Base-by-base conservation (phyloP, 2,329 filamentous ascomycete species). In the Colletotrichum lindemuthianum region DNA sequence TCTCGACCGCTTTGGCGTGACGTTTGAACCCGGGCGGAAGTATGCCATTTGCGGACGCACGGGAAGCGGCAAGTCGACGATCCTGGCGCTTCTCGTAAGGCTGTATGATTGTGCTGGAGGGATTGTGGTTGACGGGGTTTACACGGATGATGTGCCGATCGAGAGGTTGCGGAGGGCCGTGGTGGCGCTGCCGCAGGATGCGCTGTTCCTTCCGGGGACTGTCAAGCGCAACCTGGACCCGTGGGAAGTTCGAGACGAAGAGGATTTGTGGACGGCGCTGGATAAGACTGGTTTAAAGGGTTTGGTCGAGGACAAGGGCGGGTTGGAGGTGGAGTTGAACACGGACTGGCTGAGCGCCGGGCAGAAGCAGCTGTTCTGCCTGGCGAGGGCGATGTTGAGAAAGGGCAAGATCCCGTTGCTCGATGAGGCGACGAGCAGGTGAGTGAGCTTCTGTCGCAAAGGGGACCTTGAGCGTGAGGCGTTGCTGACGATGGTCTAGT, bases 151-250 rank as follows among this genome's bases (percentile, higher is more conserved):
- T 1, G 40, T 75, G 1, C 65, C 69, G 0, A 68, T 72, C 6
- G 60, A 71, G 7, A 59, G 63, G 6, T 49, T 77, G 1, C 70
- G 74, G 0, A 53, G 67, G 0, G 61, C 71, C 1, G 71, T 86
- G 7, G 79, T 80, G 36, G 77, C 77, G 1, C 71, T 86, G 1
- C 79, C 85, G 0, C 85, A 87, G 72, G 83, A 86, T 49, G 76
- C 82, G 0, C 80, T 85, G 61, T 78, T 84, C 16, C 72, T 86
- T 5, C 77, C 77, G 1, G 83, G 81, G 1, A 82, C 73, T 0
- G 72, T 88, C 3, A 78, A 82, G 0, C 72, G 75, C 3, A 88
- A 87, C 52, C 72, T 84, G 2, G 82, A 86, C 64, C 83, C 84
- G 0, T 69, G 72, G 3, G 65, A 69, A 1, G 64, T 68, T 6